Evolutionary conservation across 2,329 filamentous ascomycete species (phyloP).

Genomic region (Penicillium sp.): DNA sequence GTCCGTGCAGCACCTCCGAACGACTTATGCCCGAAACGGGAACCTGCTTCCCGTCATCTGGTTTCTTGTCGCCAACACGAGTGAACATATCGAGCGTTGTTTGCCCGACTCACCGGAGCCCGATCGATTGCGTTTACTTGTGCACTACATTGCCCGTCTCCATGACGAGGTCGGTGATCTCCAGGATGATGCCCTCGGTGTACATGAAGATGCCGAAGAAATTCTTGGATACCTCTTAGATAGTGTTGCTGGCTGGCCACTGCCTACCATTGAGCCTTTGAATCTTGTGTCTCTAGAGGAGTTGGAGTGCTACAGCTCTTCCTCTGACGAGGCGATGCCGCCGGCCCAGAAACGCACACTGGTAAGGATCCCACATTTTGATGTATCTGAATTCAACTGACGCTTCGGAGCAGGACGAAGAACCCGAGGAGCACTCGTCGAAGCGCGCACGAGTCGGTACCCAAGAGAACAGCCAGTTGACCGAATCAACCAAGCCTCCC

Average conservation of each 20-base stretch:
- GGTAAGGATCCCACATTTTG: slow-evolving; percentile 24
- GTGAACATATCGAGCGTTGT: slow-evolving; percentile 48
- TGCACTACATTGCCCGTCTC: slow-evolving; percentile 36
- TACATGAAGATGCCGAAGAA: slow-evolving; percentile 43
- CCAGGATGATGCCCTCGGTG: slow-evolving; percentile 43
- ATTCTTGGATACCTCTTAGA: slow-evolving; percentile 38
- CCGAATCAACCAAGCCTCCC: slow-evolving; percentile 34
- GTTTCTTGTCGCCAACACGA: slow-evolving; percentile 47
- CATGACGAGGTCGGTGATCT: slow-evolving; percentile 42
- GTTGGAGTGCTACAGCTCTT: slow-evolving; percentile 20
- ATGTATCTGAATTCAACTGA: slow-evolving; percentile 13
- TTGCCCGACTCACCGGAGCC: slow-evolving; percentile 39
- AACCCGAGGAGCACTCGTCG: slow-evolving; percentile 26
- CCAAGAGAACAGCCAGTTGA: slow-evolving; percentile 40
- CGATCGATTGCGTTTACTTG: slow-evolving; percentile 36
- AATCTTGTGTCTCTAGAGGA: slow-evolving; percentile 34
- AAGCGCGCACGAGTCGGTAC: slow-evolving; percentile 43
- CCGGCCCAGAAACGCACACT: slow-evolving; percentile 33
- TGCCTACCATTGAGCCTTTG: slow-evolving; percentile 41
- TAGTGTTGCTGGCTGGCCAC: slow-evolving; percentile 40
- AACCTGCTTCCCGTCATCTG: slow-evolving; percentile 46
- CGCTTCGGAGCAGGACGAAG: slow-evolving; percentile 31
- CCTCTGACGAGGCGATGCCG: slow-evolving; percentile 20
- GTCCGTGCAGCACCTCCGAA: slow-evolving; percentile 42
- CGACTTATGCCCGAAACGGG: slow-evolving; percentile 36